Evolutionary conservation across 768 basidiomycete species (phyloP), one percentile per base, ranked within the genome.

Genomic region (Dioszegia hungarica): DNA sequence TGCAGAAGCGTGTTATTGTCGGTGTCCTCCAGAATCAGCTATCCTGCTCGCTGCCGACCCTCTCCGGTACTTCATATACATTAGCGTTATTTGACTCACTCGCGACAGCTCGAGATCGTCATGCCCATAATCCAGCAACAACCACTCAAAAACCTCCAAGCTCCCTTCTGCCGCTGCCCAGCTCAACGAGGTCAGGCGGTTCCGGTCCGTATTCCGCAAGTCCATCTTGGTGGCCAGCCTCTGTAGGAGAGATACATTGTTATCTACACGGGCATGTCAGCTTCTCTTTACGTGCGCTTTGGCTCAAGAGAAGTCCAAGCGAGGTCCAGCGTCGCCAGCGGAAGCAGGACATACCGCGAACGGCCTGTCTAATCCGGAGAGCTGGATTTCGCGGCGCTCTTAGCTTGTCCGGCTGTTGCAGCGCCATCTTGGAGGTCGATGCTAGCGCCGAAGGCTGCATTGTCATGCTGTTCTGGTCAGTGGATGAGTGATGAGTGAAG

Each of bases 1-100:
- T 92, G 90, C 44, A 95, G 84, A 43, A 95, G 87, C 0, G 92
- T 95, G 72, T 92, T 92, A 68, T 88, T 88, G 70, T 94, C 91
- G 5, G 83, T 83, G 73, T 97, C 93, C 93, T 95, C 24, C 5
- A 34, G 12, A 1, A 33, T 54, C n/a, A 56, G 55, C 22, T 39
- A 37, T 52, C 11, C 15, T 56, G 28, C 11, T 9, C 22, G 12
- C 57, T n/a, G n/a, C n/a, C n/a, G n/a, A n/a, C n/a, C n/a, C n/a
- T n/a, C n/a, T n/a, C n/a, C n/a, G n/a, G n/a, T n/a, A n/a, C n/a
- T n/a, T n/a, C n/a, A n/a, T n/a, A 33, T 10, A 8, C 17, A 47
- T 39, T 24, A 38, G 56, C 46, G 50, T 45, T 4, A 51, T 50
- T 36, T 36, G 17, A 57, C 86, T 67, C 71, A 92, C 93, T 81